Conservation (phyloP, 2,329 filamentous ascomycete genomes). For the Alternaria gaisen region DNA sequence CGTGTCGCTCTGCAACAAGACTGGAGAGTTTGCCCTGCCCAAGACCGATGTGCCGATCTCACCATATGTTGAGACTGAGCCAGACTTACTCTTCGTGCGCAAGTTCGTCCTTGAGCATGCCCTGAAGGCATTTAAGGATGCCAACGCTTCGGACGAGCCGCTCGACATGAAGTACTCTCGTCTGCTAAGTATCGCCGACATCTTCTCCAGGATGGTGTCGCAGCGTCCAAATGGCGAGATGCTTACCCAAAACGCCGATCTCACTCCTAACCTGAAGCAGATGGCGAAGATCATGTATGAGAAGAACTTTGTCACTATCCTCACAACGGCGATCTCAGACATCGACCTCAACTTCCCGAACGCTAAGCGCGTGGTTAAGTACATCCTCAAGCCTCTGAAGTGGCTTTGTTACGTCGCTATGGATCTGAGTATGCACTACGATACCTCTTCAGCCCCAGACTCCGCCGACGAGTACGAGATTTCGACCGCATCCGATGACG, state of each 20-base stretch:
- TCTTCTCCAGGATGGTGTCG: slow-evolving; percentile 92
- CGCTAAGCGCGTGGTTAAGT: slow-evolving; percentile 93
- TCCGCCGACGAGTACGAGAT: slow-evolving; percentile 84
- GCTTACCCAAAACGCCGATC: slow-evolving; percentile 49
- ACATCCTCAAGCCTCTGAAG: slow-evolving; percentile 89
- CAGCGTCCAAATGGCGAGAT: slow-evolving; percentile 53
- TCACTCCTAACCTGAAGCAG: slow-evolving; percentile 74
- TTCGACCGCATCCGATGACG: slow-evolving; percentile 87
- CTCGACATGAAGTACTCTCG: slow-evolving; percentile 87
- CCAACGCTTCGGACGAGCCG: slow-evolving; percentile 77
- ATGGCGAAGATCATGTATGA: slow-evolving; percentile 97
- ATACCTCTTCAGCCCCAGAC: slow-evolving; percentile 72
- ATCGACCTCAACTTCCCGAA: slow-evolving; percentile 94
- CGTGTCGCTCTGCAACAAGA: slow-evolving; percentile 87
- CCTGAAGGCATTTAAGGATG: slow-evolving; percentile 90
- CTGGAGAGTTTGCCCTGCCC: slow-evolving; percentile 75
- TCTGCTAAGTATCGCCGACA: slow-evolving; percentile 85
- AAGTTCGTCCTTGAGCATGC: slow-evolving; percentile 95
- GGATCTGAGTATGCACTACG: slow-evolving; percentile 80
- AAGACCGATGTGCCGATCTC: slow-evolving; percentile 50
- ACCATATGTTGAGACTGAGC: slow-evolving; percentile 73
- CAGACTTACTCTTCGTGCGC: slow-evolving; percentile 88
- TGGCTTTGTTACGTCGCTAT: slow-evolving; percentile 88
- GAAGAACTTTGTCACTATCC: slow-evolving; percentile 88
- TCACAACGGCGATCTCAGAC: slow-evolving; percentile 92